Evolutionary conservation across 2,329 filamentous ascomycete species (phyloP), one percentile per base, ranked within the genome.

Genomic region (Metarhizium guizhouense): DNA sequence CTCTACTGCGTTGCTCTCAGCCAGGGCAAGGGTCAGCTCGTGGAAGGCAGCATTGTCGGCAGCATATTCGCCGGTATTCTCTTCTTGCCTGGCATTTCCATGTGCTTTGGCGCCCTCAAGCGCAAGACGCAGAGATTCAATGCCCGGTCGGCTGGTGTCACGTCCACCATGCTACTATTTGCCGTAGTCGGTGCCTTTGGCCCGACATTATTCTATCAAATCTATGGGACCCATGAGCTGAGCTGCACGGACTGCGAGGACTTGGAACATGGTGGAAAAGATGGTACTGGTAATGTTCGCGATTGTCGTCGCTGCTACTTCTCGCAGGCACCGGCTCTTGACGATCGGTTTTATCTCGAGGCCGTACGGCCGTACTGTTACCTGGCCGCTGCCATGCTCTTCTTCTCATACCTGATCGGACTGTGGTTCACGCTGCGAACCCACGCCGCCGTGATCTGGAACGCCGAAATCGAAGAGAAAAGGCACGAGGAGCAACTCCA

Each of bases 71-170:
- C 93, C 4, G 94, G 94, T 74, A 89, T 99, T 48, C 79, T 99
- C 14, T 95, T 99, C 68, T 78, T 99, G 49, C 94, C 94, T 0
- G 94, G 94, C 1, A 70, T 99, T 38, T 97, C 93, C 56, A 99
- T 99, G 94, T 99, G 94, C 71, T 99, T 96, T 66, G 94, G 94
- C 48, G 95, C 95, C 18, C 86, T 99, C 67, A 96, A 96, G 75
- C 86, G 95, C 64, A 99, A 99, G 75, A 99, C 94, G 1, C 94
- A 99, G 69, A 86, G 94, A 47, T 99, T 99, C 80, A 99, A 99
- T 68, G 92, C 94, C 60, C 90, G 87, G 66, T 97, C 93, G 38
- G 94, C 94, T 34, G 91, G 94, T 67, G 94, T 97, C 38, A 97
- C 93, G 0, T 96, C 92, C 2, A 99, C 94, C 0, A 99, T 99